Conservation (phyloP, 2,329 filamentous ascomycete species). For the Epicoccum nigrum region DNA sequence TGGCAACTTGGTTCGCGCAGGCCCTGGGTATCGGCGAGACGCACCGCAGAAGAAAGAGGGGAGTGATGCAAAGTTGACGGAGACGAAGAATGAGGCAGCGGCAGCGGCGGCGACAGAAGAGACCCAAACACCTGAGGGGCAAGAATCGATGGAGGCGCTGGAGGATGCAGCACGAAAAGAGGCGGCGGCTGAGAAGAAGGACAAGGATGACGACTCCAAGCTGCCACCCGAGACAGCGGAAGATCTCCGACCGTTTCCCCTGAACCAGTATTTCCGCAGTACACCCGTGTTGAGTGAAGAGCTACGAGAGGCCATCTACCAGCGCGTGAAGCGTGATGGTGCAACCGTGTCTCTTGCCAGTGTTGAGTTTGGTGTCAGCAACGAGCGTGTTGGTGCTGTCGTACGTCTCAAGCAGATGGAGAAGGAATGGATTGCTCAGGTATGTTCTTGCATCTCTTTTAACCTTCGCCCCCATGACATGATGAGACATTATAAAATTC, state of each 20-base stretch:
- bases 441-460: constrained; percentile 58
- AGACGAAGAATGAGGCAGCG: constrained; percentile 31
- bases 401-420: constrained; percentile 86
- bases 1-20: constrained; percentile 55
- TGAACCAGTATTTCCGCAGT: constrained; percentile 73
- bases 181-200: constrained; percentile 26
- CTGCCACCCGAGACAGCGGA: constrained; percentile 40
- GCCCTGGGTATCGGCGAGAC: constrained; percentile 28
- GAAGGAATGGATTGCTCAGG: constrained; percentile 75
- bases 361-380: constrained; percentile 77
- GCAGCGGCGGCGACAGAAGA: constrained; percentile 25
- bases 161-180: constrained; percentile 33
- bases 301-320: constrained; percentile 75
- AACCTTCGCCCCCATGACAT: constrained; percentile 44
- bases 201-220: constrained; percentile 27
- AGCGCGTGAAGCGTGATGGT: constrained; percentile 67
- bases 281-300: constrained; percentile 75
- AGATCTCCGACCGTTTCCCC: constrained; percentile 68
- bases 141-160: constrained; percentile 39
- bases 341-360: constrained; percentile 75
- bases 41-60: constrained; percentile 22
- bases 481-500: constrained; percentile 77
- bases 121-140: constrained; percentile 36
- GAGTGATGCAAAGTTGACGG: constrained; percentile 21
- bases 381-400: constrained; percentile 83